Conservation (phyloP, 208 protist species). For the Entamoeba histolytica region DNA sequence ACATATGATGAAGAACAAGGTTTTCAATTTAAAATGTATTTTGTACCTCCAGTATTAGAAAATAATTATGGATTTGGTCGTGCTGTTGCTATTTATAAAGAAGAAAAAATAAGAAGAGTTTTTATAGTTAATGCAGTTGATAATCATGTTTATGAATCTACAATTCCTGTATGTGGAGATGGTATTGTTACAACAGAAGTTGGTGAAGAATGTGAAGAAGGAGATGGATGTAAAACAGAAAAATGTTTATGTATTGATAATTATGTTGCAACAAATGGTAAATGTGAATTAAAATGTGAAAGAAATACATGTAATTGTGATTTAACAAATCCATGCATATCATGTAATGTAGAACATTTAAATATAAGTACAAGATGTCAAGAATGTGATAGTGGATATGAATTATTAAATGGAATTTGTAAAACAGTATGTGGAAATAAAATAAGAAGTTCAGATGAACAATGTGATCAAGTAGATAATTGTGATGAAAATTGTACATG, state of each 20-base stretch:
- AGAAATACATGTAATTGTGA: neutral
- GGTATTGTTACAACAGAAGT: neutral
- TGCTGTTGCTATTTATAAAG: neutral
- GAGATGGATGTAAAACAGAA: neutral
- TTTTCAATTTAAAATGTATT: neutral
- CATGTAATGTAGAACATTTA: neutral
- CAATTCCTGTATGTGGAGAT: neutral
- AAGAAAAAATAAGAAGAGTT: neutral
- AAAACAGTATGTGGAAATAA: neutral
- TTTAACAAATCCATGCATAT: neutral
- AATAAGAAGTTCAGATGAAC: neutral
- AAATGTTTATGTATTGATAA: neutral
- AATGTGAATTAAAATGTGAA: neutral
- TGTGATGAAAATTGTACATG: neutral
- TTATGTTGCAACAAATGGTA: neutral
- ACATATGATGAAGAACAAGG: neutral
- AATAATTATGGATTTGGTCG: neutral
- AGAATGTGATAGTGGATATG: neutral
- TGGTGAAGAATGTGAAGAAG: neutral
- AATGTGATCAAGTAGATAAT: neutral
- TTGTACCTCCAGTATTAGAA: neutral
- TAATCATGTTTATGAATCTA: neutral
- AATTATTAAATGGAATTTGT: neutral
- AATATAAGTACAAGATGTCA: neutral
- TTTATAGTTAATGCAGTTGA: neutral